Percentiles rank a stretch among this genome's conserved stretches.
phyloP scores from a whole-genome alignment of 139 green algal species.

The Mesostigma viride region DNA sequence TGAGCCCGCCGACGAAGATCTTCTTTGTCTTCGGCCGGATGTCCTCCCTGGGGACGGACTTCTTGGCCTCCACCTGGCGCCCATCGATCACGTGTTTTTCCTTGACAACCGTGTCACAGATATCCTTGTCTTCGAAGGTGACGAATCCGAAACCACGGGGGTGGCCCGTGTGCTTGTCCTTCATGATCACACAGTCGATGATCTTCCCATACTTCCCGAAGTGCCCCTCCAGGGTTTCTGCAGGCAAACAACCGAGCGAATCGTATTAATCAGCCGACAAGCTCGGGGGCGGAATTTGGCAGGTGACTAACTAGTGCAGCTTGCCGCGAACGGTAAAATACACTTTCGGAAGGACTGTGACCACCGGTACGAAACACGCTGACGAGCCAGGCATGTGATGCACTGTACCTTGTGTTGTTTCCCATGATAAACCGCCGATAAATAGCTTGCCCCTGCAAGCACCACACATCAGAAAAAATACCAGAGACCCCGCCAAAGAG shows the following conservation, averaged over 20 bases:
- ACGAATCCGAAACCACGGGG: constrained; percentile 95
- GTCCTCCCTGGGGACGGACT: constrained; percentile 25
- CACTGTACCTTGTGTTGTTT: constrained; percentile 1
- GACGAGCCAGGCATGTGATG: background rate
- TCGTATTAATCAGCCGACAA: no score
- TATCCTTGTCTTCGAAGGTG: constrained; percentile 72
- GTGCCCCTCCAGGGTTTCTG: constrained; percentile 41
- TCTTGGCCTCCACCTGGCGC: constrained; percentile 34
- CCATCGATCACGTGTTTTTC: constrained; percentile 34
- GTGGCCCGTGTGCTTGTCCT: constrained; percentile 80
- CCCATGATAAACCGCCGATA: background rate
- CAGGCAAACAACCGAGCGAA: no score
- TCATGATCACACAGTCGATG: constrained; percentile 84
- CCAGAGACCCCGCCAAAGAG: no score
- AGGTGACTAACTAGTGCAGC: background rate
- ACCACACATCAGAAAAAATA: no score
- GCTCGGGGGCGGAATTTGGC: background rate
- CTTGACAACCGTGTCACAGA: constrained; percentile 71
- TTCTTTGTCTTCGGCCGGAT: constrained; percentile 28
- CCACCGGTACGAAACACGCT: background rate
- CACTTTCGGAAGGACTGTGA: no score
- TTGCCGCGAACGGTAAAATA: no score
- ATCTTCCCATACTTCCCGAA: constrained; percentile 73
- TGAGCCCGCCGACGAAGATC: constrained; percentile 31
- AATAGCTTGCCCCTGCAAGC: background rate